Evolutionary conservation across 352 stramenopile species (phyloP).

Genomic region (Pythium grandisporangium): DNA sequence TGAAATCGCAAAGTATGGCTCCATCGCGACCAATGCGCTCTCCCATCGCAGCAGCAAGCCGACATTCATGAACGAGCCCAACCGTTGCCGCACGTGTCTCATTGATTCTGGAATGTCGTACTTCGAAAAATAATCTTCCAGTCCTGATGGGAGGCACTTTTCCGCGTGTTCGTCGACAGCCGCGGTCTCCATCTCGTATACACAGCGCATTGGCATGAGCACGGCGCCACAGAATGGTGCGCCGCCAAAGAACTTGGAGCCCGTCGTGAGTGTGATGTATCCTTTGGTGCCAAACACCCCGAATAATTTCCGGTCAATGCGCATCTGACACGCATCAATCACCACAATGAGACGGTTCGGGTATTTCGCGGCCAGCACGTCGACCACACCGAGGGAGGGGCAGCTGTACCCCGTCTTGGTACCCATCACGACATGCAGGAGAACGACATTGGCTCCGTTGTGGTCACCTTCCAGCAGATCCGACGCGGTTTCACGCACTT

Average conservation of each 20-base stretch:
- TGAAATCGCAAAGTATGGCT: conserved; percentile 60
- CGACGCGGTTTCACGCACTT: conserved; percentile 31
- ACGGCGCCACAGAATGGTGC: conserved; percentile 82
- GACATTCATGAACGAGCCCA: conserved; percentile 64
- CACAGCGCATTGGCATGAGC: conserved; percentile 63
- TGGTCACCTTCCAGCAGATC: conserved; percentile 29
- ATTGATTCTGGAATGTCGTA: conserved; percentile 69
- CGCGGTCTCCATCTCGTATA: conserved; percentile 73
- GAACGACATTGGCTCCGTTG: conserved; percentile 47
- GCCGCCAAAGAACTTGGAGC: conserved; percentile 84
- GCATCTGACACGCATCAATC: conserved; percentile 84
- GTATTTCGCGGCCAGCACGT: conserved; percentile 42
- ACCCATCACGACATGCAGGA: conserved; percentile 81
- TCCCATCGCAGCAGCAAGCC: conserved; percentile 76
- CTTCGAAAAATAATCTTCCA: conserved; percentile 79
- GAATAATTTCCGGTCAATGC: conserved; percentile 48
- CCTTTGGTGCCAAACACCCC: conserved; percentile 49
- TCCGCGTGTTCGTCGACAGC: conserved; percentile 44
- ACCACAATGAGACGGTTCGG: conserved; percentile 71
- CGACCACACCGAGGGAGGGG: conserved; percentile 55
- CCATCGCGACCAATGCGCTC: conserved; percentile 70
- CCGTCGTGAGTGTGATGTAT: conserved; percentile 74
- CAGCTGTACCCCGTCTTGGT: conserved; percentile 81
- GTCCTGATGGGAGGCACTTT: conserved; percentile 51
- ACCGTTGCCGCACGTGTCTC: conserved; percentile 41